Conservation (phyloP, 768 basidiomycete species). For the Boletus pseudo-olivaceus region DNA sequence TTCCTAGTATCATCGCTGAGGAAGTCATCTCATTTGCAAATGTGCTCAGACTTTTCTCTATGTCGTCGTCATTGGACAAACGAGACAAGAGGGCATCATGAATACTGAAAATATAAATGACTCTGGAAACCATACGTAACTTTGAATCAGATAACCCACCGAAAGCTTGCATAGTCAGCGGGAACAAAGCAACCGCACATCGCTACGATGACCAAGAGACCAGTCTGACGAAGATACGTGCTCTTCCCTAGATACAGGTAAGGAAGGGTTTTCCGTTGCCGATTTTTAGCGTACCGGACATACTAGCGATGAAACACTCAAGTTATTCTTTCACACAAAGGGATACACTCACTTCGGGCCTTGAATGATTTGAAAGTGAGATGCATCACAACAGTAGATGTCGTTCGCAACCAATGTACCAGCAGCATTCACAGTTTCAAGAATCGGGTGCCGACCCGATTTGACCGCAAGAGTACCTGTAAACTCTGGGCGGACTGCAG, state of each 20-base stretch:
- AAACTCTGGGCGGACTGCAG: conserved; percentile 82
- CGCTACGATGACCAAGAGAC: conserved; percentile 78
- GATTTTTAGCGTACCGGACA: conserved; percentile 45
- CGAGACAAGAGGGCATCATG: conserved; percentile 84
- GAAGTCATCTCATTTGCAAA: conserved; percentile 96
- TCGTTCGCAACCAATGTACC: conserved; percentile 85
- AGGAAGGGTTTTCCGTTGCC: not conserved
- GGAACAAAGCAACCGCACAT: conserved; percentile 92
- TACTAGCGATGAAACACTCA: conserved; percentile 36
- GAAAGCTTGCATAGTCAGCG: conserved; percentile 89
- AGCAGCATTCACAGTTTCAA: conserved; percentile 67
- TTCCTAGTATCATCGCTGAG: conserved; percentile 86
- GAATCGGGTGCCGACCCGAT: conserved; percentile 81
- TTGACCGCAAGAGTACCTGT: conserved; percentile 89
- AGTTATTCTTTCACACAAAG: not conserved
- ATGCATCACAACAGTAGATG: conserved; percentile 79
- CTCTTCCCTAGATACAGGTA: conserved; percentile 64
- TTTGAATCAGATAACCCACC: conserved; percentile 35
- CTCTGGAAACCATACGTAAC: not conserved
- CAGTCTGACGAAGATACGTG: conserved; percentile 88
- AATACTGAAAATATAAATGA: conserved; percentile 42
- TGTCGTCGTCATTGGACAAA: conserved; percentile 90
- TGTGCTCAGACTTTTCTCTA: conserved; percentile 87
- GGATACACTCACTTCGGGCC: conserved; percentile 71
- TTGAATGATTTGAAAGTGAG: conserved; percentile 87